These are phyloP conservation scores for Deinandra increscens DNA, from an alignment of 129 eudicot species.

Conservation along the genomic window DNA sequence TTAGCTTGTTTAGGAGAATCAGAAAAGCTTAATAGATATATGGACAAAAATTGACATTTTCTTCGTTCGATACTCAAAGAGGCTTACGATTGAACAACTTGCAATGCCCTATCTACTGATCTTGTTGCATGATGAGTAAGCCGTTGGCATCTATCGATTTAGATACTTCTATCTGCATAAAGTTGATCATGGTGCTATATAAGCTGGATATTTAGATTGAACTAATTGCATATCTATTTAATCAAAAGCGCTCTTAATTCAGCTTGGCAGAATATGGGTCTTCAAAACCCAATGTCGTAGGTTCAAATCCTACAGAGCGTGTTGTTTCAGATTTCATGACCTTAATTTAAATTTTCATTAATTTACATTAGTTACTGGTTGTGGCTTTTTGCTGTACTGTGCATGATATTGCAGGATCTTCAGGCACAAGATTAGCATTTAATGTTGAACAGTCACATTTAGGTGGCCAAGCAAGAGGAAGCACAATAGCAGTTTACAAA, in stretches of 20 bases:
- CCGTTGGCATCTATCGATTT: neutral
- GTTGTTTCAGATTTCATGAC: neutral
- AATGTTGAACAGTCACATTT: neutral
- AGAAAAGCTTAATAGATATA: neutral
- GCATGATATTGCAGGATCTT: constrained; percentile 30
- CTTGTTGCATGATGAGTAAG: neutral
- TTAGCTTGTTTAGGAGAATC: neutral
- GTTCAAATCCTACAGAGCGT: constrained; percentile 54
- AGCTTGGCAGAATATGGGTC: constrained; percentile 41
- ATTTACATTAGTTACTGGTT: neutral
- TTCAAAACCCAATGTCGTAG: constrained; percentile 38
- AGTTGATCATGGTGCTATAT: constrained; percentile 6
- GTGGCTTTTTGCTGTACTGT: constrained; percentile 2
- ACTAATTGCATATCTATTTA: neutral
- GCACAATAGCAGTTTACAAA: constrained; percentile 21
- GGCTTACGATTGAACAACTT: constrained; percentile 9
- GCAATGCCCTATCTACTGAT: neutral
- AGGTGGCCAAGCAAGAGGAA: neutral
- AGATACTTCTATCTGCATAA: neutral
- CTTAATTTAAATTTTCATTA: neutral
- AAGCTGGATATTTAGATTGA: neutral
- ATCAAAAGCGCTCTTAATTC: constrained; percentile 36
- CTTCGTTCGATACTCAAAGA: neutral
- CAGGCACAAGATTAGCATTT: constrained; percentile 16
- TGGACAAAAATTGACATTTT: neutral